A percentile compares a stretch with the other conserved stretches of the same genome.
Evolutionary conservation across 352 stramenopile species (phyloP).

Genomic region (Phytopythium chamaehyphon): DNA sequence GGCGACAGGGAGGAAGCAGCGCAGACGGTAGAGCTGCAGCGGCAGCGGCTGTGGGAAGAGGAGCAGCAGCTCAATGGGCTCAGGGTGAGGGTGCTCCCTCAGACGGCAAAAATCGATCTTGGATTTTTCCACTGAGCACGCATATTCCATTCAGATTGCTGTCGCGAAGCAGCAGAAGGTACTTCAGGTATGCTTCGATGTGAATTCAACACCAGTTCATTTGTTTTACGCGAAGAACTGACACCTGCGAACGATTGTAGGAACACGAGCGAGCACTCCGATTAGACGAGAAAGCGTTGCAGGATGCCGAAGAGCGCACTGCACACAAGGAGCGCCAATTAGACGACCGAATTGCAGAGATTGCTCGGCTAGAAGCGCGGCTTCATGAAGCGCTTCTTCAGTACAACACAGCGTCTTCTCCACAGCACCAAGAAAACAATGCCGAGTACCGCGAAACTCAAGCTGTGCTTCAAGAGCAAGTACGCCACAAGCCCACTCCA

Average conservation of each 20-base stretch:
- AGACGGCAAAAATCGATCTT: neutral
- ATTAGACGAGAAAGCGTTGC: conserved; percentile 23
- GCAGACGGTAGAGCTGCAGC: conserved; percentile 7
- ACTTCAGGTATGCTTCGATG: conserved; percentile 19
- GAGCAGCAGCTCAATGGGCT: conserved; percentile 29
- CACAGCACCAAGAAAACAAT: conserved; percentile 6
- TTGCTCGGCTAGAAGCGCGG: conserved; percentile 36
- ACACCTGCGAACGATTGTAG: conserved; percentile 11
- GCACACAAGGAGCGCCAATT: conserved; percentile 29
- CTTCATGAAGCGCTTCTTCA: conserved; percentile 34
- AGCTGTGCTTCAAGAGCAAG: conserved; percentile 27
- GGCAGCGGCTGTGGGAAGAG: conserved; percentile 23
- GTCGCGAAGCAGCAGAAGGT: conserved; percentile 29
- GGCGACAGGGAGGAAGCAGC: conserved; percentile 5
- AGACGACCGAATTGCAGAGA: conserved; percentile 32
- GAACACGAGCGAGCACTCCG: conserved; percentile 28
- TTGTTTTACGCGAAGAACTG: neutral
- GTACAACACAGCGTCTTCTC: neutral
- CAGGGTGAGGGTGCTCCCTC: conserved; percentile 11
- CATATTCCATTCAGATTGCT: conserved; percentile 13
- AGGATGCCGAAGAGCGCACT: conserved; percentile 27
- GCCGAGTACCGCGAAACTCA: conserved; percentile 17
- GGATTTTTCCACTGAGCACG: neutral
- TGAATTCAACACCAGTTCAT: neutral
- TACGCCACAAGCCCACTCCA: conserved; percentile 4